Evolutionary conservation across 1,284 basidiomycete genomes (phyloP), one percentile per base, ranked within the genome.

Genomic region (Wolfiporia cocos): DNA sequence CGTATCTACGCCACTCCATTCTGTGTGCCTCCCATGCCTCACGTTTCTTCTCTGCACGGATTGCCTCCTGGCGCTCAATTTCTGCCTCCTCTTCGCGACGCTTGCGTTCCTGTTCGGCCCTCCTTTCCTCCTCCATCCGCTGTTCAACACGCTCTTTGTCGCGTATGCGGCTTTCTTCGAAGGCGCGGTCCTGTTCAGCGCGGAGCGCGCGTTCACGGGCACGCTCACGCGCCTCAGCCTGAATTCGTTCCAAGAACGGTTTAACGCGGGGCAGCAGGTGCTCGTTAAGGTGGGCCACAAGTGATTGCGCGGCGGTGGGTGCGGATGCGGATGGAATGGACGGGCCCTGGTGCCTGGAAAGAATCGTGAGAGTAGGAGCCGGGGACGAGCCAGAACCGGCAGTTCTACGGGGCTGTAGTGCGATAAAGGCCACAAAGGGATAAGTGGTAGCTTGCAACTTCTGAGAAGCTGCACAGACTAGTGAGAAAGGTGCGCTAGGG

Each of bases 391-490:
- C 61, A 18, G 65, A 57, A 0, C 73, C 60, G 20, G 65, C 60
- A 1, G 54, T 52, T 28, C 81, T 72, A 5, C 74, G 74, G 0
- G 92, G 86, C 54, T 96, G 89, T 26, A 95, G 74, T 0, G 91
- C 85, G 36, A 95, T 66, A 59, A 97, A 98, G 0, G 90, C 88
- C 37, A 98, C 73, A 48, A 93, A 94, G 0, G 94, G 94, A 54
- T 88, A 96, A 0, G 92, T 92, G 2, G 92, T 95, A 1, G 84
- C 82, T 53, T 90, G 83, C 0, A 96, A 69, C 51, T 93, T 92
- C 54, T 89, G 81, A 1, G 89, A 70, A 5, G 90, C 92, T 90
- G 56, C 11, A 41, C 31, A 26, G 39, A 44, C 29, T 24, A 24
- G 38, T 36, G 45, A 36, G 39, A 23, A 29, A 22, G 35, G 23